Evolutionary conservation across 1,284 basidiomycete genomes (phyloP), one percentile per base, ranked within the genome.

Genomic region (Kwoniella shivajii): DNA sequence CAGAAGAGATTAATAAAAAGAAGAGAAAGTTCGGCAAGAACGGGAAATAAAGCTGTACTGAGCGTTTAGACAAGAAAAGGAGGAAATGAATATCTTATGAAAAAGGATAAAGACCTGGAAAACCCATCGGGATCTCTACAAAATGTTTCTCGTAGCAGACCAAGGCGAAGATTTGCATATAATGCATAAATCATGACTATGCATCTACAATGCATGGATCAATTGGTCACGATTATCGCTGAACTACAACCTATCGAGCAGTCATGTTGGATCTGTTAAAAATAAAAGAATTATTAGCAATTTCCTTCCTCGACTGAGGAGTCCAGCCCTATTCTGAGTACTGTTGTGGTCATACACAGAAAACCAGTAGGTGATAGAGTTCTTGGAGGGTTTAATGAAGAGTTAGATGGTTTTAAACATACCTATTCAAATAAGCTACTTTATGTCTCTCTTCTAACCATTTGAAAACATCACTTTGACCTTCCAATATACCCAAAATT

Each of bases 351-450:
- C 38, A 22, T 18, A 22, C 38, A 18, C n/a, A 41, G 22, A 18
- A 36, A 36, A 10, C 34, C 34, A 36, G 11, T n/a, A 36, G 34
- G n/a, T n/a, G n/a, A n/a, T n/a, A 36, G n/a, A 36, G 34, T n/a
- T 10, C 10, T 36, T 11, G 10, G 10, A 44, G 22, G 9, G 24
- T 24, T 13, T 9, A 49, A 18, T 9, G n/a, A 37, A 26, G 13
- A 49, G 6, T 29, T n/a, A 38, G 48, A 37, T n/a, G 33, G 20
- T 13, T 16, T 33, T 4, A 14, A 14, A 54, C 54, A 2, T 20
- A 91, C 89, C 92, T 86, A 76, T 90, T 90, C 33, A 88, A 82
- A 81, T 88, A 88, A 1, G 88, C 92, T 36, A 84, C 68, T 66
- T 81, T 83, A 73, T 94, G 92, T 50, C 84, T 73, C 52, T 84